Base-by-base conservation (phyloP, 345 rosid genomes). In the rapeseed (Brassica napus) region DNA sequence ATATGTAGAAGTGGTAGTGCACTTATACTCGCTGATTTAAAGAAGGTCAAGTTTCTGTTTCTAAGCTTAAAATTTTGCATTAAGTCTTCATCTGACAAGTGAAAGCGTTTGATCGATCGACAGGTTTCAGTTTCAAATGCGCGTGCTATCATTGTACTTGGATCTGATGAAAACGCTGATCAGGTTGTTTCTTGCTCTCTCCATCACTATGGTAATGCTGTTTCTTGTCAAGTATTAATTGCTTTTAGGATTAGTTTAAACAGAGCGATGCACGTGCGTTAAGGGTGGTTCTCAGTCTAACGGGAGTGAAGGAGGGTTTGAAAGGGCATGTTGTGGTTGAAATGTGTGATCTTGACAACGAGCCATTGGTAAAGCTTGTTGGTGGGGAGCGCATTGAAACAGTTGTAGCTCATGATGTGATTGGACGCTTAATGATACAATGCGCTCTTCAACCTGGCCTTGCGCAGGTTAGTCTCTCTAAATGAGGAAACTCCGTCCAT, bases 1-100 rank as follows among this genome's bases (percentile, higher is more conserved):
- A 94, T 94, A 77, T 94, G 97, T 83, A 89, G 97, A 85, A 94
- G 96, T 79, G 98, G 97, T 61, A 94, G 97, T 78, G 86, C 97
- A 83, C 90, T 94, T 66, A 90, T 91, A 73, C 84, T 94, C 57
- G 95, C 98, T 31, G 97, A 94, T 86, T 74, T 94, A 65, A 94
- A 90, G 85, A 92, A 94, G 89, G 97, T 70, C 69, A 14, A 24
- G 30, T 10, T 65, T 65, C 8, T 30, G 10, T 18, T 18, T 18
- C 21, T 18, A 21, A 49, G 62, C 64, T 59, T 60, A 10, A 16
- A 3, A 18, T 18, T 18, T 18, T 68, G 64, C 42, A 42, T 2
- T 59, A 39, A 42, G 1, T 60, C 67, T 31, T 77, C 31, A 61
- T 77, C 64, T 69, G 54, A 69, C 28, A 69, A 69, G 16, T 62